Evolutionary conservation across 2,329 filamentous ascomycete genomes (phyloP).

Genomic region (Verticillium longisporum): DNA sequence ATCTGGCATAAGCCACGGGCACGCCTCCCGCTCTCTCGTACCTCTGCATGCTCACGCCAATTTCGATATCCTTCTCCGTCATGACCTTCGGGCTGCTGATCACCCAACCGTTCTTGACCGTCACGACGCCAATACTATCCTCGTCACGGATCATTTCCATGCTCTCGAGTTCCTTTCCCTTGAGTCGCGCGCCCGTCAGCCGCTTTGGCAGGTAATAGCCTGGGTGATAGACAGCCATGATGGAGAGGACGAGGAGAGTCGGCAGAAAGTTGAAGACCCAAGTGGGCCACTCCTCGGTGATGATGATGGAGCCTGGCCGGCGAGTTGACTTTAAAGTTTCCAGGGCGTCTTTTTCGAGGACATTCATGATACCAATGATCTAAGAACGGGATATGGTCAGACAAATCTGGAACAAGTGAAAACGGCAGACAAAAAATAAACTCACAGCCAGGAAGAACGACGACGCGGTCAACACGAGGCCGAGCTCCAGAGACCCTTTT

Average conservation of each 20-base stretch:
- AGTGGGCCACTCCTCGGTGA: constrained; percentile 8
- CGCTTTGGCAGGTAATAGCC: constrained; percentile 9
- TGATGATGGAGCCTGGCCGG: constrained; percentile 2
- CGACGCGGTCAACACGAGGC: constrained; percentile 4
- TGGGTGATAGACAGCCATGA: constrained; percentile 7
- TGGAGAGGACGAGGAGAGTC: constrained; percentile 2
- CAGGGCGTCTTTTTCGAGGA: constrained; percentile 5
- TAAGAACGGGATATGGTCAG: neutral
- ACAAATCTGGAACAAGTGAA: too few species aligned
- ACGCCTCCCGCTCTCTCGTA: neutral
- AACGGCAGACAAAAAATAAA: neutral
- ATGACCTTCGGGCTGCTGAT: neutral
- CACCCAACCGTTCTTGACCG: neutral
- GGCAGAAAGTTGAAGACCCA: constrained; percentile 9
- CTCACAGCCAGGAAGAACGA: constrained; percentile 7
- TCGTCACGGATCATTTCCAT: constrained; percentile 2
- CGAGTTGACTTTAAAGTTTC: neutral
- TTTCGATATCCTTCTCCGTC: neutral
- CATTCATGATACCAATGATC: constrained; percentile 5
- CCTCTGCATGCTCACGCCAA: neutral
- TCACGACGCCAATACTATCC: neutral
- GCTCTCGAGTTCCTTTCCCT: constrained; percentile 1
- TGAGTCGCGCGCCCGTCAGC: constrained; percentile 4
- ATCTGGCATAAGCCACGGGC: neutral
- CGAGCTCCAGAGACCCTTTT: constrained; percentile 3